Evolutionary conservation across 2,329 filamentous ascomycete species (phyloP), one percentile per base, ranked within the genome.

Genomic region (Colletotrichum sp.): DNA sequence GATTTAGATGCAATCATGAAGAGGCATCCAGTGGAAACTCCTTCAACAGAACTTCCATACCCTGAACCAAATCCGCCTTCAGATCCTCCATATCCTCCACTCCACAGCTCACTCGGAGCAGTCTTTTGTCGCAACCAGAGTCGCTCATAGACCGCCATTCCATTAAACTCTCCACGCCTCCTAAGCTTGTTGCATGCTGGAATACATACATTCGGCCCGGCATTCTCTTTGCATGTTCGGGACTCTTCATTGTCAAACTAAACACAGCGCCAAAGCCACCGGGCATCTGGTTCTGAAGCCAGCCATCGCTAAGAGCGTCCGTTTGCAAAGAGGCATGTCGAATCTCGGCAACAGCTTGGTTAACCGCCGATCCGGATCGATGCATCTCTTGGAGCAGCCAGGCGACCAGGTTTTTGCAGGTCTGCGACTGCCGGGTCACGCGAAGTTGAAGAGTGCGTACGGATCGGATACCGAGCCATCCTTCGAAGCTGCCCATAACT

Each of bases 401-500:
- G 22, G 55, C 7, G 27, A 58, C 55, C 13, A 58, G 22, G 25
- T 28, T 28, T 5, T 25, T 58, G 55, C 55, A 58, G 55, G 55
- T 97, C 76, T 88, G 85, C 80, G 93, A 94, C 88, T 98, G 95
- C 77, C 94, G 89, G 83, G 89, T 86, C 4, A 98, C 94, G 30
- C 96, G 89, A 80, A 99, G 85, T 83, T 97, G 95, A 62, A 98
- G 87, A 2, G 97, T 98, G 55, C 96, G 89, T 79, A 98, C 83
- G 82, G 94, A 97, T 70, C 96, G 89, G 58, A 98, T 92, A 1
- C 96, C 96, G 27, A 99, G 87, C 97, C 96, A 99, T 27, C 94
- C 93, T 84, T 98, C 96, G 80, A 98, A 85, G 81, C 91, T 96
- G 1, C 96, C 96, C 91, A 98, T 94, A 60, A 98, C 95, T 70